These are phyloP conservation scores for Euphorbia corollata DNA, from an alignment of 441 rosid species.

Conservation along the genomic window DNA sequence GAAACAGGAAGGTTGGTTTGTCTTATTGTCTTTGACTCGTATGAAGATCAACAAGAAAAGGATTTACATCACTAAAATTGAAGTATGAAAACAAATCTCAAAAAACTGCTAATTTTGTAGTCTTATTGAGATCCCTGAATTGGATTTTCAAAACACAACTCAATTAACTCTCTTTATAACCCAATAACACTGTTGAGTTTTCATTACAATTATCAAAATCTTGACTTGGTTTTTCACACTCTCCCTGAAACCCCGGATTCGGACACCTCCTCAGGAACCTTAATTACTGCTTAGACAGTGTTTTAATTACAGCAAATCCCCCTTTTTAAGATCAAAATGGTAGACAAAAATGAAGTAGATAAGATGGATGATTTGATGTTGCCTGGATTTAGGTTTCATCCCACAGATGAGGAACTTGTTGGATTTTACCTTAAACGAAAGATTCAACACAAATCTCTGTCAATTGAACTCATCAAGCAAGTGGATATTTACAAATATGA, in stretches of 20 bases:
- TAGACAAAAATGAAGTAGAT: slow-evolving; percentile 44
- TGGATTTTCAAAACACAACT: slow-evolving; percentile 21
- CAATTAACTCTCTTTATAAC: slow-evolving; percentile 1
- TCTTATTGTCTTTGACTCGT: slow-evolving; percentile 4
- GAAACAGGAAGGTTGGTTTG: neutral
- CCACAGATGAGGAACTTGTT: slow-evolving; percentile 93
- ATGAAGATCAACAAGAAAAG: slow-evolving; percentile 14
- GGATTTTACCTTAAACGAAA: slow-evolving; percentile 72
- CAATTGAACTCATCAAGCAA: slow-evolving; percentile 85
- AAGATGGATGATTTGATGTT: slow-evolving; percentile 63
- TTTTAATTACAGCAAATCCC: neutral
- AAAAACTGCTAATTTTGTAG: slow-evolving; percentile 24
- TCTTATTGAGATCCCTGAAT: slow-evolving; percentile 31
- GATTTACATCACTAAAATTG: neutral
- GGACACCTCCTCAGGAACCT: neutral
- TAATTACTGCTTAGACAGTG: neutral
- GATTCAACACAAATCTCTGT: slow-evolving; percentile 55
- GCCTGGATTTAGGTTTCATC: slow-evolving; percentile 90
- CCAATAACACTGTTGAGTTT: neutral
- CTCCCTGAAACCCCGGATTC: neutral
- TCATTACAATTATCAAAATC: neutral
- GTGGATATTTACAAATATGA: slow-evolving; percentile 81
- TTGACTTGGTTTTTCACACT: neutral
- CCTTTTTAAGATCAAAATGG: slow-evolving; percentile 28
- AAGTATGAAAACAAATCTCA: slow-evolving; percentile 26